A percentile compares a stretch with the other conserved stretches of the same genome.
Conservation (phyloP, 768 basidiomycete species). For the Naganishia vishniacii region DNA sequence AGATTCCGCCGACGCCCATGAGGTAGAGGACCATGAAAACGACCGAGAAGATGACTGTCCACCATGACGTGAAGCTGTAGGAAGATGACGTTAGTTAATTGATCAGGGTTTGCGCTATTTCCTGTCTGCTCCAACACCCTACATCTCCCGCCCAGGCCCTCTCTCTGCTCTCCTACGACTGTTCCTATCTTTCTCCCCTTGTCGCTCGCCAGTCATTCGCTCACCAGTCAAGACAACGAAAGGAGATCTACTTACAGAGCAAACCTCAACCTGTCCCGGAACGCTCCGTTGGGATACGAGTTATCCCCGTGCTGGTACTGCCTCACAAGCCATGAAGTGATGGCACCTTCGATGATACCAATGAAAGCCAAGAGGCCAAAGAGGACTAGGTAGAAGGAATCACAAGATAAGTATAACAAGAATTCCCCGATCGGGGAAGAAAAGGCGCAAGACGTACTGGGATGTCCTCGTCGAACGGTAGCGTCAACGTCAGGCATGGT, state of each 20-base stretch:
- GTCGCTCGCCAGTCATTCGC: no score
- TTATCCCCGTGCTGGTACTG: conserved; percentile 31
- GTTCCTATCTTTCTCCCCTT: not conserved
- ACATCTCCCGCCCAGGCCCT: no score
- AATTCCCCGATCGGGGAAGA: not conserved
- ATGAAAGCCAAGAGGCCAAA: conserved; percentile 41
- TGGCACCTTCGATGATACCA: conserved; percentile 44
- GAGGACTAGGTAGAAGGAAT: conserved; percentile 26
- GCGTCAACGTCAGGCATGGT: conserved; percentile 34
- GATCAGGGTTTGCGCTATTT: no score
- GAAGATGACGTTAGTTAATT: not conserved
- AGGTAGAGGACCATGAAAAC: conserved; percentile 43
- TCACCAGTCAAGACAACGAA: no score
- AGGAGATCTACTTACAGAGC: conserved; percentile 34
- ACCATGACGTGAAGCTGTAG: conserved; percentile 44
- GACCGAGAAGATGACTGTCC: conserved; percentile 46
- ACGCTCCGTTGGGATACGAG: conserved; percentile 38
- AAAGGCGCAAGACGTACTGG: conserved; percentile 25
- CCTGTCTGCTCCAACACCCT: no score
- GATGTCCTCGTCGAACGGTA: conserved; percentile 43
- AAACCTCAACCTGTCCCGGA: conserved; percentile 42
- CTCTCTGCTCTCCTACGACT: no score
- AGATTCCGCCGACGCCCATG: conserved; percentile 29
- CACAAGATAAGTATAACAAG: not conserved
- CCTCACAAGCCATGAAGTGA: conserved; percentile 42